These are phyloP conservation scores for Eimeria falciformis DNA, from an alignment of 169 alveolate genomes.

Conservation along the genomic window DNA sequence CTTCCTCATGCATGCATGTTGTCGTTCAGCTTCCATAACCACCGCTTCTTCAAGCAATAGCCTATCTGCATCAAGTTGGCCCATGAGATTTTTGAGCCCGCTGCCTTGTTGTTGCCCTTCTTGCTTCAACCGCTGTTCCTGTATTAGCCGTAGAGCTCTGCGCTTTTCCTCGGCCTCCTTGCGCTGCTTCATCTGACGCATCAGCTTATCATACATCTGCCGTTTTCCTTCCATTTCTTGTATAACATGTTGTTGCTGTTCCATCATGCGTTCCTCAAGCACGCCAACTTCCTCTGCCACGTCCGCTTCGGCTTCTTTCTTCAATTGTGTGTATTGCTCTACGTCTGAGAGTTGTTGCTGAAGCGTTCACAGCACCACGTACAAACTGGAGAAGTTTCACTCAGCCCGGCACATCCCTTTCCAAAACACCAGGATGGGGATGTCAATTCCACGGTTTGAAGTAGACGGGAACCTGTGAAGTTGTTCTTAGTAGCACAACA, in stretches of 20 bases:
- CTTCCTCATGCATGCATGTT: conserved; percentile 17
- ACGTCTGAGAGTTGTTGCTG: conserved; percentile 50
- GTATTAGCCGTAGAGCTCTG: conserved; percentile 37
- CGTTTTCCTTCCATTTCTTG: conserved; percentile 62
- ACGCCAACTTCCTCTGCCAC: conserved; percentile 50
- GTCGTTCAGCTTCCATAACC: conserved; percentile 43
- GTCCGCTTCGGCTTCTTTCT: conserved; percentile 59
- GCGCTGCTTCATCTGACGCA: conserved; percentile 58
- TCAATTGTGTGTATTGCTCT: conserved; percentile 36
- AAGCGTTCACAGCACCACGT: not conserved
- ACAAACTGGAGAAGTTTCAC: not conserved
- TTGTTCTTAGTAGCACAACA: not conserved
- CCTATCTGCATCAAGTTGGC: conserved; percentile 45
- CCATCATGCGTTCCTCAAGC: conserved; percentile 64
- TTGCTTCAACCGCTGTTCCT: conserved; percentile 31
- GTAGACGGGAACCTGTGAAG: not conserved
- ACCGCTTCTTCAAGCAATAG: conserved; percentile 43
- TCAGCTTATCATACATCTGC: conserved; percentile 31
- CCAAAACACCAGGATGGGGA: not conserved
- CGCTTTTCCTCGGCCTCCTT: conserved; percentile 35
- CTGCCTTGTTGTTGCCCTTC: conserved; percentile 19
- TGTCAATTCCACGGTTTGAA: not conserved
- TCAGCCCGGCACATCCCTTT: not conserved
- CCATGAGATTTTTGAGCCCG: conserved; percentile 25
- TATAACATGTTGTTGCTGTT: conserved; percentile 35